A percentile compares a stretch with the other conserved stretches of the same genome.
Conservation (phyloP, 2,329 filamentous ascomycete genomes). For the Trichophyton equinum region DNA sequence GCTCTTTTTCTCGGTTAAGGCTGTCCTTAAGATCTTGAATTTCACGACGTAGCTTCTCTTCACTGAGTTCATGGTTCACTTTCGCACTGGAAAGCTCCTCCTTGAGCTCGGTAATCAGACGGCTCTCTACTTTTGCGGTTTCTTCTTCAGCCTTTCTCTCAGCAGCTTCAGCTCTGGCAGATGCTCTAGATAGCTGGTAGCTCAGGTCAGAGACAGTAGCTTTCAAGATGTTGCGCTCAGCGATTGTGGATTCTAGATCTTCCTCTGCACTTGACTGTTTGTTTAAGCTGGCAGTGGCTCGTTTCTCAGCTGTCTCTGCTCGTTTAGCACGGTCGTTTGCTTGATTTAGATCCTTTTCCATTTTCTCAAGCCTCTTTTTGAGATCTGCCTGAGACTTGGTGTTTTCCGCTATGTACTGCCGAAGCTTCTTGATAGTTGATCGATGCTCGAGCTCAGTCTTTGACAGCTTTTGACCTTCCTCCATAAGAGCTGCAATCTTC, state of each 20-base stretch:
- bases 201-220: slow-evolving; percentile 56
- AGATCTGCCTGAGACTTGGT: slow-evolving; percentile 39
- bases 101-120: slow-evolving; percentile 42
- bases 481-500: slow-evolving; percentile 76
- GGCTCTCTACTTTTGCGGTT: slow-evolving; percentile 53
- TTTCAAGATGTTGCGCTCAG: slow-evolving; percentile 52
- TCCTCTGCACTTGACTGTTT: slow-evolving; percentile 40
- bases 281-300: slow-evolving; percentile 44
- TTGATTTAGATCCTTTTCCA: slow-evolving; percentile 42
- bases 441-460: slow-evolving; percentile 77
- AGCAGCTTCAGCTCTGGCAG: slow-evolving; percentile 53
- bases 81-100: slow-evolving; percentile 53
- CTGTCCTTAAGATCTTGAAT: slow-evolving; percentile 61
- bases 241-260: slow-evolving; percentile 49
- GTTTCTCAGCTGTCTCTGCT: slow-evolving; percentile 47
- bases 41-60: slow-evolving; percentile 54
- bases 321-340: slow-evolving; percentile 47
- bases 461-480: slow-evolving; percentile 81
- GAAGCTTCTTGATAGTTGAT: slow-evolving; percentile 68
- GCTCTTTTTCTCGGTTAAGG: slow-evolving; percentile 59
- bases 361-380: slow-evolving; percentile 45
- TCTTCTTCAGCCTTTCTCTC: slow-evolving; percentile 56
- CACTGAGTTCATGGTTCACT: slow-evolving; percentile 63
- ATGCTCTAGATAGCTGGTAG: slow-evolving; percentile 54
- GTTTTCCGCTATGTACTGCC: slow-evolving; percentile 40